These are phyloP conservation scores for Beauveria sp. DNA, from an alignment of 2,329 filamentous ascomycete species.

Conservation along the genomic window DNA sequence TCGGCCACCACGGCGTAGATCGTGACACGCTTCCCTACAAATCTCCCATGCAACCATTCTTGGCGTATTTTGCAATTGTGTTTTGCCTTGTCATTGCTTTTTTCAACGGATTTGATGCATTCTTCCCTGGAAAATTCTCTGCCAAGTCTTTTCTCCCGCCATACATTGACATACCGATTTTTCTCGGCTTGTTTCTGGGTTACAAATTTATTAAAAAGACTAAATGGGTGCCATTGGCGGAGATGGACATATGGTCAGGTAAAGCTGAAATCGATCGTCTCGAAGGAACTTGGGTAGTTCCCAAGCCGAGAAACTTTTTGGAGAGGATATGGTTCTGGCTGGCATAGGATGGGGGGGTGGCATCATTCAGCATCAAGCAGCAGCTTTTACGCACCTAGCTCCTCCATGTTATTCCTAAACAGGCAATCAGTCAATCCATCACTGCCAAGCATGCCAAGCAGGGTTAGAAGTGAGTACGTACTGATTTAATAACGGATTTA, in stretches of 20 bases:
- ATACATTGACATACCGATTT: conserved; percentile 64
- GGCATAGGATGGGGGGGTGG: conserved; percentile 18
- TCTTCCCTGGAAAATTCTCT: conserved; percentile 47
- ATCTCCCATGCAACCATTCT: conserved; percentile 58
- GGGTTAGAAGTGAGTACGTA: no score
- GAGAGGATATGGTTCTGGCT: conserved; percentile 35
- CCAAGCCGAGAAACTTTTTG: conserved; percentile 28
- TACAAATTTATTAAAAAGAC: conserved; percentile 63
- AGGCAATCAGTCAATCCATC: no score
- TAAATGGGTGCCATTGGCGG: conserved; percentile 30
- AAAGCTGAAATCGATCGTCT: conserved; percentile 31
- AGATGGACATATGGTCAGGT: conserved; percentile 35
- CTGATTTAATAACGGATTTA: no score
- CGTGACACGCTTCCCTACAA: conserved; percentile 59
- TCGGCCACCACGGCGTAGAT: conserved; percentile 56
- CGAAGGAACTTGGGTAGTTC: conserved; percentile 29
- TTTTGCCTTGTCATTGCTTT: conserved; percentile 60
- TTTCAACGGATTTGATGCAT: conserved; percentile 66
- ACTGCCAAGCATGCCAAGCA: no score
- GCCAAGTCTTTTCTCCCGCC: conserved; percentile 52
- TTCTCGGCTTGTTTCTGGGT: conserved; percentile 49
- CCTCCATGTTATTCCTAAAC: no score
- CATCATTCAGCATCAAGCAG: no score
- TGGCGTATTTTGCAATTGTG: conserved; percentile 54
- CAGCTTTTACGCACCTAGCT: no score